These are phyloP conservation scores for Comarum palustre DNA, from an alignment of 306 rosid genomes.

Conservation along the genomic window DNA sequence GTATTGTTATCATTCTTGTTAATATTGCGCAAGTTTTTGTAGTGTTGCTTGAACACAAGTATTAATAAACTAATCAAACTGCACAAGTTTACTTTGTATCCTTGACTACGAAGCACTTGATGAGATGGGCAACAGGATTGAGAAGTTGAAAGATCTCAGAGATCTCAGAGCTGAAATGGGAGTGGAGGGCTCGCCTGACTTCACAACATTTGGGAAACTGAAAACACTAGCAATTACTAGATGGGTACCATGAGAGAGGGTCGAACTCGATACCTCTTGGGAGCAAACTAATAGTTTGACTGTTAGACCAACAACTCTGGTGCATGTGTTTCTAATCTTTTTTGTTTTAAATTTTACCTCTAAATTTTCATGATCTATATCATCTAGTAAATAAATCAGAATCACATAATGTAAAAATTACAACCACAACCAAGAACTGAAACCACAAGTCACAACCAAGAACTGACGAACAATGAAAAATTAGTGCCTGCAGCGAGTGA, in stretches of 20 bases:
- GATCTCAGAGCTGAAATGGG: conserved; percentile 46
- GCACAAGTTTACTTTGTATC: conserved; percentile 14
- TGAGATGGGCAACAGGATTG: conserved; percentile 50
- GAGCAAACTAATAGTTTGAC: too few relatives aligned
- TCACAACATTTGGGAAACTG: too few relatives aligned
- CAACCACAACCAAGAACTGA: neutral
- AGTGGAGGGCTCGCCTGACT: conserved; percentile 29
- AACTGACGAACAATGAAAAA: neutral
- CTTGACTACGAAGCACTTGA: conserved; percentile 41
- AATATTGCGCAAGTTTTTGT: neutral
- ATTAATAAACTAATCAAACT: neutral
- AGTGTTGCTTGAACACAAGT: neutral
- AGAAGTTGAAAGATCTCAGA: conserved; percentile 48
- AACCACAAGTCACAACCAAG: neutral
- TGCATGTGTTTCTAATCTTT: too few relatives aligned
- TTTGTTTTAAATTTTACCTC: too few relatives aligned
- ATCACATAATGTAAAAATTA: neutral
- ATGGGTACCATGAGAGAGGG: too few relatives aligned
- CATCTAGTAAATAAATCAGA: neutral
- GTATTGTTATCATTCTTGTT: neutral
- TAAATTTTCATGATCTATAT: neutral
- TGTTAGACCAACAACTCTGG: too few relatives aligned
- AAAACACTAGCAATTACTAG: too few relatives aligned
- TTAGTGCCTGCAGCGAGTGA: conserved; percentile 84
- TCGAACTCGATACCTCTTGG: too few relatives aligned